These are phyloP conservation scores for Collybia mongolica DNA, from an alignment of 768 basidiomycete genomes.

Conservation along the genomic window DNA sequence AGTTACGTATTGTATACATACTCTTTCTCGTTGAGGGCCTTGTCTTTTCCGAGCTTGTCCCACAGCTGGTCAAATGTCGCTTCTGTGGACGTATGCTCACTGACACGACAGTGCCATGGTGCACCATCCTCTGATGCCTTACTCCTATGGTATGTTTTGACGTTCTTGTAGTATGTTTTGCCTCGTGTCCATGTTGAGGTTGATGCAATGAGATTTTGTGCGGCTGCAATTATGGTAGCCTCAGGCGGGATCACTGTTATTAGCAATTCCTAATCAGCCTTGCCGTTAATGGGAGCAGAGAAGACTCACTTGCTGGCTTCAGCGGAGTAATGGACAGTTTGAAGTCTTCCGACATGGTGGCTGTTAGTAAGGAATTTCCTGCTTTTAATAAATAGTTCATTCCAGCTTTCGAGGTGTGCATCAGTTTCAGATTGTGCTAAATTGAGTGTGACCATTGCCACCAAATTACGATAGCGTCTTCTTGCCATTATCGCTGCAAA, in stretches of 20 bases:
- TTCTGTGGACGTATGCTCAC: slow-evolving; percentile 63
- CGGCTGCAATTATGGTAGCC: slow-evolving; percentile 53
- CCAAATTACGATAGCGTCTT: not conserved
- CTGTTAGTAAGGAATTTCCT: slow-evolving; percentile 3
- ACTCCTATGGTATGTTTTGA: slow-evolving; percentile 53
- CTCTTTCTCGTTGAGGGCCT: slow-evolving; percentile 70
- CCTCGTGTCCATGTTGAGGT: slow-evolving; percentile 65
- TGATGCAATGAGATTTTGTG: slow-evolving; percentile 52
- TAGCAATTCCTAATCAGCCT: not conserved
- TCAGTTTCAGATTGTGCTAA: not conserved
- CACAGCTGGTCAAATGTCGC: slow-evolving; percentile 74
- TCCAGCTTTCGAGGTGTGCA: too few relatives aligned
- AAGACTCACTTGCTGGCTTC: slow-evolving; percentile 10
- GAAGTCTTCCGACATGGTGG: slow-evolving; percentile 19
- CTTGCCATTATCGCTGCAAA: too few relatives aligned
- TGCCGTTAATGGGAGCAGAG: not conserved
- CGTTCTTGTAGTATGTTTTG: slow-evolving; percentile 56
- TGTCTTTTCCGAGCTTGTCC: slow-evolving; percentile 64
- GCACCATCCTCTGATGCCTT: slow-evolving; percentile 57
- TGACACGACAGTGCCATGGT: slow-evolving; percentile 67
- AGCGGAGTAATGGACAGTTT: slow-evolving; percentile 13
- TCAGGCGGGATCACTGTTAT: slow-evolving; percentile 59
- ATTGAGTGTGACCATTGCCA: not conserved
- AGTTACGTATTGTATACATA: slow-evolving; percentile 25
- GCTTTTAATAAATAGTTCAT: too few relatives aligned